Evolutionary conservation across 352 stramenopile species (phyloP), one percentile per base, ranked within the genome.

Genomic region (Globisporangium rhizosaccharum): DNA sequence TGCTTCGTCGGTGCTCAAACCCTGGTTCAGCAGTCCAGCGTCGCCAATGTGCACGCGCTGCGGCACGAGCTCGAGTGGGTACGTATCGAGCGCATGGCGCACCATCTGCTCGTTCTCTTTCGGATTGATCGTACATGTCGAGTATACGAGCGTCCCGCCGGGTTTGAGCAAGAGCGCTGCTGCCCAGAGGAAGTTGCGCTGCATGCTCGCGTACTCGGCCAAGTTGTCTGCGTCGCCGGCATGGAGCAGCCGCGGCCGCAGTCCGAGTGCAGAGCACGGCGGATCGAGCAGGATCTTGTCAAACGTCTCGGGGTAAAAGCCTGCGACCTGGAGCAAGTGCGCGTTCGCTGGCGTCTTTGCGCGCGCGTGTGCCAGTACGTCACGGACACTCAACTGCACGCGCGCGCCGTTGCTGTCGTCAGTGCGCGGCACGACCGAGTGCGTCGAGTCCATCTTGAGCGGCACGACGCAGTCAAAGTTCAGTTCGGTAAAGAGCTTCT

Each of bases 51-150:
- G 75, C 47, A 75, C 72, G 1, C 68, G 63, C 62, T 88, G 75
- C 23, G 70, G 75, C 23, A 96, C 68, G 5, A 98, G 74, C 51
- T 88, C 61, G 49, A 98, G 64, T 8, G 86, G 80, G 65, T 96
- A 96, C 15, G 90, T 79, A 49, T 90, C 66, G 8, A 98, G 72
- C 30, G 95, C 90, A 65, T 96, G 85, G 2, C 67, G 67, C 30
- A 98, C 91, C 78, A 97, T 97, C 50, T 84, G 69, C 65, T 98
- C 92, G 61, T 98, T 98, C 66, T 98, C 94, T 39, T 75, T 71
- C 2, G 86, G 76, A 63, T 97, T 96, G 53, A 98, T 96, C 0
- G 94, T 98, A 57, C 95, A 98, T 17, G 95, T 98, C 33, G 85
- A 97, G 68, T 98, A 98, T 37, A 97, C 93, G 55, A 98, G 82